Conservation (phyloP, 352 stramenopile genomes). For the Phytopythium sindhum region DNA sequence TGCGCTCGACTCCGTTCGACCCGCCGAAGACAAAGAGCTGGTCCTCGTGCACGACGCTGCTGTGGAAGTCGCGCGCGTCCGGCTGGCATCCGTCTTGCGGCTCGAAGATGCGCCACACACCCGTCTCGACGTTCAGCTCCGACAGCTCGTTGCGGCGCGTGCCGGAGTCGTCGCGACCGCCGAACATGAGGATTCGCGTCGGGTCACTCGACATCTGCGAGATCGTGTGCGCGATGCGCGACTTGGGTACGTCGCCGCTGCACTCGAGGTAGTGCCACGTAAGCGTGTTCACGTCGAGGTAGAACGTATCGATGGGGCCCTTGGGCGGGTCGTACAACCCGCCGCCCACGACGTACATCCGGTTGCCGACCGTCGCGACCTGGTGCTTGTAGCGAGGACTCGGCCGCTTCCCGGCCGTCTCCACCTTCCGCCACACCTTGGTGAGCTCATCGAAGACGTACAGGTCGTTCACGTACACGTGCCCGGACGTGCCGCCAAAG, state of each 20-base stretch:
- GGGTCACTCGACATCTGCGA: conserved; percentile 43
- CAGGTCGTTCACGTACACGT: conserved; percentile 83
- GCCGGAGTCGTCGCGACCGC: conserved; percentile 68
- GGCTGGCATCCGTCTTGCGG: conserved; percentile 60
- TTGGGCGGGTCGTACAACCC: conserved; percentile 81
- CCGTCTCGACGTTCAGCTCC: conserved; percentile 58
- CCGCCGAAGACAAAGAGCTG: conserved; percentile 82
- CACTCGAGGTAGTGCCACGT: conserved; percentile 62
- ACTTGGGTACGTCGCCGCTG: conserved; percentile 59
- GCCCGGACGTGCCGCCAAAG: conserved; percentile 75
- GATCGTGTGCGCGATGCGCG: conserved; percentile 79
- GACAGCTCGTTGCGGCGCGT: conserved; percentile 67
- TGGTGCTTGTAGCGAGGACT: conserved; percentile 85
- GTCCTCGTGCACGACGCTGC: conserved; percentile 64
- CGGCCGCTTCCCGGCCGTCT: conserved; percentile 54
- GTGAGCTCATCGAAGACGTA: conserved; percentile 79
- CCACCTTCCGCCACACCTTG: conserved; percentile 68
- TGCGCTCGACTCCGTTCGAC: conserved; percentile 80
- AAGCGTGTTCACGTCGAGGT: conserved; percentile 70
- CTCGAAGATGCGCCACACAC: conserved; percentile 60
- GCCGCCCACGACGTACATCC: conserved; percentile 79
- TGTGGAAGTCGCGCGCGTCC: conserved; percentile 82
- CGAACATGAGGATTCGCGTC: conserved; percentile 72
- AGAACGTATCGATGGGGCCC: conserved; percentile 75
- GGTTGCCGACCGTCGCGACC: conserved; percentile 56